Evolutionary conservation across 2,329 filamentous ascomycete species (phyloP).

Genomic region (Aspergillus sp.): DNA sequence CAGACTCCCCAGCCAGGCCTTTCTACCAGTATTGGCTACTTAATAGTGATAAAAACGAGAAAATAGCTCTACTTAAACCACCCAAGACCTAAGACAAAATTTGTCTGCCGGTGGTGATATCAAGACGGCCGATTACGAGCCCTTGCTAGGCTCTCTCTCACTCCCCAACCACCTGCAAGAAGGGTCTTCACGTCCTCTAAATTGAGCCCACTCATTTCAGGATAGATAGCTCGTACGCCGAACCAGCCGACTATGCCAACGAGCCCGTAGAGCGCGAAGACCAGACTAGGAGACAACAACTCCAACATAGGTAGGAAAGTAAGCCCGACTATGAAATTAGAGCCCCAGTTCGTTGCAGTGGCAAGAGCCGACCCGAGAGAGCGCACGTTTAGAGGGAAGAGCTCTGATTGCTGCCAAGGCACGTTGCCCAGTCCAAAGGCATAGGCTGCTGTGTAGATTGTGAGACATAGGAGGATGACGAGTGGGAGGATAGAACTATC

Average conservation of each 20-base stretch:
- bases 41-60: not conserved
- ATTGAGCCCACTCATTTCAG: conserved; percentile 78
- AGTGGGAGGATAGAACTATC: conserved; percentile 33
- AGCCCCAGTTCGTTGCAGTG: conserved; percentile 80
- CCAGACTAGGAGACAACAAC: conserved; percentile 67
- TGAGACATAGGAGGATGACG: conserved; percentile 72
- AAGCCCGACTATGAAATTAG: conserved; percentile 81
- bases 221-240: conserved; percentile 73
- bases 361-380: conserved; percentile 62
- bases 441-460: conserved; percentile 81
- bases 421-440: conserved; percentile 88
- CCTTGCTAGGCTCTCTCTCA: conserved; percentile 48
- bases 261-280: conserved; percentile 75
- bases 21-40: not conserved
- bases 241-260: conserved; percentile 69
- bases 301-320: conserved; percentile 90
- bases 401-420: conserved; percentile 93
- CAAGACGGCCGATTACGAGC: conserved; percentile 1
- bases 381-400: conserved; percentile 70
- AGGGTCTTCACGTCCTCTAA: conserved; percentile 77
- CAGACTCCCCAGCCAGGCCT: not conserved
- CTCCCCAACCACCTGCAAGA: conserved; percentile 72
- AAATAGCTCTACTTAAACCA: not conserved
- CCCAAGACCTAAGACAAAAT: not conserved
- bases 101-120: not conserved